phyloP scores from a whole-genome alignment of 2,329 filamentous ascomycete genomes.

The Ophiocordyceps camponoti-saundersi region DNA sequence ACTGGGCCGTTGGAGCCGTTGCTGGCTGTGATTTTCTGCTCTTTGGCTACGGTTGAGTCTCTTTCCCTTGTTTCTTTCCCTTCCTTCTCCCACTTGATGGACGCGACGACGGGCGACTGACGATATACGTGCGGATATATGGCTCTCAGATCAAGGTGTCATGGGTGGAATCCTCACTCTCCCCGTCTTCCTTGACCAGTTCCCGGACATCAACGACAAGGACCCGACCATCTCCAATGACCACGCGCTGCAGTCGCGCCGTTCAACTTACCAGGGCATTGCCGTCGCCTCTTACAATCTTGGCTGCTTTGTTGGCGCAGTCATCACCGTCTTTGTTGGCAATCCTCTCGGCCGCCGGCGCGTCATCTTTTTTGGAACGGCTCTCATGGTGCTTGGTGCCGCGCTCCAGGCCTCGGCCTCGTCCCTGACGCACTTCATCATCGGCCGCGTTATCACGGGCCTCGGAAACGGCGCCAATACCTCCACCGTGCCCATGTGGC shows the following conservation, averaged over 20 bases:
- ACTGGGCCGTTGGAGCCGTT: constrained; percentile 52
- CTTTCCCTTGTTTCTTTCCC: no score
- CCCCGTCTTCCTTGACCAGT: constrained; percentile 37
- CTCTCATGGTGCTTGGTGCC: constrained; percentile 40
- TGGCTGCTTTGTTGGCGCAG: constrained; percentile 46
- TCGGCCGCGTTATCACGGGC: constrained; percentile 41
- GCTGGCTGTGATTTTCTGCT: constrained; percentile 58
- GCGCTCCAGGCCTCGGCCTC: constrained; percentile 41
- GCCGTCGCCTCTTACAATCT: constrained; percentile 39
- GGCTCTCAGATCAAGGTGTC: constrained; percentile 51
- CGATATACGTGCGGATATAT: not conserved
- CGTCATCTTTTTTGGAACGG: constrained; percentile 41
- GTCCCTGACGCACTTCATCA: constrained; percentile 34
- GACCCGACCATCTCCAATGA: constrained; percentile 17
- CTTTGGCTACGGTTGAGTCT: constrained; percentile 32
- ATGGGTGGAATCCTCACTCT: constrained; percentile 63
- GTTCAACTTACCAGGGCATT: constrained; percentile 36
- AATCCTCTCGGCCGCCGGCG: constrained; percentile 41
- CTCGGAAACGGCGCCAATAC: constrained; percentile 40
- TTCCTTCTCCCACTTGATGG: no score
- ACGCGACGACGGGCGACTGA: not conserved
- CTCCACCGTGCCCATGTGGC: constrained; percentile 42
- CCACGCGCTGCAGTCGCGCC: constrained; percentile 12
- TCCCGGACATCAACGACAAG: constrained; percentile 32
- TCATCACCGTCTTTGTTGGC: constrained; percentile 49